Evolutionary conservation across 352 stramenopile genomes (phyloP), one percentile per base, ranked within the genome.

Genomic region (Albugo candida): DNA sequence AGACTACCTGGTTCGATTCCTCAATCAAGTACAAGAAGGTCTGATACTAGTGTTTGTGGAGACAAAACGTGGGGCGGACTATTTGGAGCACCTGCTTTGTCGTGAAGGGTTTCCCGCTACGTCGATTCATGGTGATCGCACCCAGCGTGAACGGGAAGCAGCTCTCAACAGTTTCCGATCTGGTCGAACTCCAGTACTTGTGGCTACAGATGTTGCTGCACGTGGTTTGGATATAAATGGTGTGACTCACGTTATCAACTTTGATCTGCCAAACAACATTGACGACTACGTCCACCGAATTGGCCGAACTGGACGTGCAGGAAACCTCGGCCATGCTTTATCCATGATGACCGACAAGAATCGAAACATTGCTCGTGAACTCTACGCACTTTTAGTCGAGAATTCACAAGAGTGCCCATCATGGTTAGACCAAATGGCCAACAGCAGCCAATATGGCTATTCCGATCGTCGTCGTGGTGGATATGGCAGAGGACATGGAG

Each of bases 331-430:
- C 54, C 74, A 91, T 52, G 92, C 92, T n/a, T 67, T 97, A 16
- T 97, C 92, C 59, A 97, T 98, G 72, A 88, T 99, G 56, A 99
- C 98, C 67, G 94, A 98, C 49, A 97, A 95, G 61, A 99, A 99
- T 74, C 65, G 79, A 42, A 97, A 97, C 67, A 89, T 99, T 45
- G 86, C 89, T 19, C 78, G 89, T 35, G 95, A 99, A 53, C 83
- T 99, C 39, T 87, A 96, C 64, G 95, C 98, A 16, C 52, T 99
- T 50, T 71, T 98, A 24, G 70, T 88, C 16, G 89, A 97, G 64
- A 97, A 96, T 61, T 78, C 88, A 18, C 93, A 98, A 63, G 89
- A 97, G 51, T 76, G 94, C 47, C 94, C 94, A 20, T 45, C 67
- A 18, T 98, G 91, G 75, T 58, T 98, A 37, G 92, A 93, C 53